Evolutionary conservation across 2,329 filamentous ascomycete genomes (phyloP).

Genomic region (Fusarium lateritium): DNA sequence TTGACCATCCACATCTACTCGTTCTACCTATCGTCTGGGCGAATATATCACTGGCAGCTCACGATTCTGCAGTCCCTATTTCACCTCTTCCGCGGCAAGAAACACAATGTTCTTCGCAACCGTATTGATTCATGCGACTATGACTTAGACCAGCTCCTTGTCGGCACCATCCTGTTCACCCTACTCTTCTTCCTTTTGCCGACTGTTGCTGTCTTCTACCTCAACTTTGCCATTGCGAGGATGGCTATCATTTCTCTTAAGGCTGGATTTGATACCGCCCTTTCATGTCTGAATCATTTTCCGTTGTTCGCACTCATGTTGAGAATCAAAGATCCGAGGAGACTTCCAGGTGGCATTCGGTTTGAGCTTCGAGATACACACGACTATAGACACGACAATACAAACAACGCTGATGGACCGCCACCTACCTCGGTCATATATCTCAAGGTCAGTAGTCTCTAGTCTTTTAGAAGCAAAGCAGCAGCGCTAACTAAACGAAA

Average conservation of each 20-base stretch:
- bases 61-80: constrained; percentile 98
- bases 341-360: constrained; percentile 87
- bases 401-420: constrained; percentile 61
- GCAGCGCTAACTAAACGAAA: constrained; percentile 3
- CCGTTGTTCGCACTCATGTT: constrained; percentile 98
- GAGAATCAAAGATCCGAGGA: constrained; percentile 89
- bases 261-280: constrained; percentile 88
- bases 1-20: constrained; percentile 97
- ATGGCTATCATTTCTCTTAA: constrained; percentile 97
- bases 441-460: constrained; percentile 75
- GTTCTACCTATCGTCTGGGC: constrained; percentile 96
- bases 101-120: constrained; percentile 95
- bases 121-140: constrained; percentile 99
- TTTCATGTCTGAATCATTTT: constrained; percentile 97
- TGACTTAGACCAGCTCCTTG: constrained; percentile 94
- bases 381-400: constrained; percentile 59
- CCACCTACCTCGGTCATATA: constrained; percentile 85
- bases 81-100: constrained; percentile 97
- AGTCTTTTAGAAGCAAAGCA: neutral
- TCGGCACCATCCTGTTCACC: constrained; percentile 97
- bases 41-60: constrained; percentile 99
- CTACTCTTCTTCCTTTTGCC: constrained; percentile 94
- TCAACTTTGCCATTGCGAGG: constrained; percentile 93
- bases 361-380: constrained; percentile 89
- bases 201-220: constrained; percentile 95